Percentiles rank a stretch among this genome's conserved stretches.
phyloP scores from a whole-genome alignment of 495 filamentous ascomycete species.

The Penicillium pulvis region DNA sequence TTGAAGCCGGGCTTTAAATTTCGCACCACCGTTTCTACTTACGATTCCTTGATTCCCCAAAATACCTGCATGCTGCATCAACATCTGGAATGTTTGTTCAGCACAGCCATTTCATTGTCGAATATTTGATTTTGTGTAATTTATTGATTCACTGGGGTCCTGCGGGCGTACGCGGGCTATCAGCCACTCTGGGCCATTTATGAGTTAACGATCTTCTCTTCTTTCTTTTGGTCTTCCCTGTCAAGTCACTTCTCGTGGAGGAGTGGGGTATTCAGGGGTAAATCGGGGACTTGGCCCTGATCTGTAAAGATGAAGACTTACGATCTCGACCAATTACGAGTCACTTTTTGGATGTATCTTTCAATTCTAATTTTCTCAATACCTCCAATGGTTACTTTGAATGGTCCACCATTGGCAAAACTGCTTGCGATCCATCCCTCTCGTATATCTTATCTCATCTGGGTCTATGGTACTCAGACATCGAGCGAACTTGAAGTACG shows the following conservation, averaged over 20 bases:
- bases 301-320: background rate
- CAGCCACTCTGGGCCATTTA: constrained; percentile 1
- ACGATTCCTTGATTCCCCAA: constrained; percentile 10
- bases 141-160: constrained; percentile 6
- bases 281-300: background rate
- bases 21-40: constrained; percentile 1
- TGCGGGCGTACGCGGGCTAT: background rate
- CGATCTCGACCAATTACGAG: background rate
- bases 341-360: background rate
- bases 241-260: background rate
- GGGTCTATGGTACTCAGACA: too few species aligned
- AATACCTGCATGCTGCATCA: constrained; percentile 15
- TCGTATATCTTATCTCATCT: too few species aligned
- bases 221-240: background rate
- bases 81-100: constrained; percentile 39
- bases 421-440: too few species aligned
- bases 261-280: background rate
- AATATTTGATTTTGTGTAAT: constrained; percentile 28
- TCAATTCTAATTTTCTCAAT: background rate
- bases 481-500: too few species aligned
- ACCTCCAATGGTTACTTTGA: background rate
- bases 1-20: constrained; percentile 34
- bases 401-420: too few species aligned
- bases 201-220: constrained; percentile 2
- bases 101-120: constrained; percentile 17